These are phyloP conservation scores for Fusarium camptoceras DNA, from an alignment of 2,329 filamentous ascomycete species.

Conservation along the genomic window DNA sequence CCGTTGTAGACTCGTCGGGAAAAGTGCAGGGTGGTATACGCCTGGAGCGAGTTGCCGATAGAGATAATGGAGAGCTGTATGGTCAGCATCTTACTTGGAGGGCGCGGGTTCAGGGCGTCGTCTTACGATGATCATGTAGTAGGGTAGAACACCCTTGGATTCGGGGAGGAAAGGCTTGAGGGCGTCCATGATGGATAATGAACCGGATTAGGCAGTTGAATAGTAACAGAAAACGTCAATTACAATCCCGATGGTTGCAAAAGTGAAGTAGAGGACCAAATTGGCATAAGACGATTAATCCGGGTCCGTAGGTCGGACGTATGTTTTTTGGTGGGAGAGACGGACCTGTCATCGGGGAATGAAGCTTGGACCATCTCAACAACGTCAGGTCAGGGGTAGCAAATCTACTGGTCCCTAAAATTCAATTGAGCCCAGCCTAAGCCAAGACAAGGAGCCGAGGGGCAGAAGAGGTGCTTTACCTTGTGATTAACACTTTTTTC, in stretches of 20 bases:
- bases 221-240: constrained; percentile 18
- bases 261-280: not conserved
- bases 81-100: constrained; percentile 23
- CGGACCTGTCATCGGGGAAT: constrained; percentile 23
- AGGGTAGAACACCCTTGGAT: constrained; percentile 67
- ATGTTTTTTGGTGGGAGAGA: constrained; percentile 35
- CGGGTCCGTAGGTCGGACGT: not conserved
- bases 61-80: constrained; percentile 83
- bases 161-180: constrained; percentile 60
- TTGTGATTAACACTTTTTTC: constrained; percentile 12
- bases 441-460: constrained; percentile 38
- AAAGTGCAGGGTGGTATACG: constrained; percentile 82
- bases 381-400: constrained; percentile 46
- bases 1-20: constrained; percentile 89
- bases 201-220: not conserved
- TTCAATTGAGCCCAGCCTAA: constrained; percentile 22
- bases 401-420: constrained; percentile 17
- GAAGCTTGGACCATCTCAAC: constrained; percentile 49
- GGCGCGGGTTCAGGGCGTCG: constrained; percentile 6
- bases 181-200: constrained; percentile 55
- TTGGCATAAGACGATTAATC: constrained; percentile 4
- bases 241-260: not conserved
- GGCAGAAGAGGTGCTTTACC: constrained; percentile 28
- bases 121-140: constrained; percentile 69
- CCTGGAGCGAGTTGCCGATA: constrained; percentile 85